phyloP scores from a whole-genome alignment of 208 protist genomes.

The Leishmania guyanensis region DNA sequence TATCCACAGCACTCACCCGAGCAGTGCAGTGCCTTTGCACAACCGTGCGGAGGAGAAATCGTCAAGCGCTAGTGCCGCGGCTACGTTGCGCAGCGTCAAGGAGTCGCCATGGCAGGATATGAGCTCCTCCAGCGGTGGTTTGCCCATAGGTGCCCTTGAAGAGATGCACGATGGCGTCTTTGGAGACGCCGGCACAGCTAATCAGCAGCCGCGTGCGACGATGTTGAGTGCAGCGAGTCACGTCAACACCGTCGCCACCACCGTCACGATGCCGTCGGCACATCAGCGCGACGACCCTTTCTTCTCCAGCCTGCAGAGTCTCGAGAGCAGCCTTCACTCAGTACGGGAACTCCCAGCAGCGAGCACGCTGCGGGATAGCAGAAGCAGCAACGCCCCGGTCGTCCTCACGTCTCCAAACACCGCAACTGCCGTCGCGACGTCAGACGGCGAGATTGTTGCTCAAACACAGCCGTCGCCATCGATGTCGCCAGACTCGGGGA shows the following conservation, averaged over 20 bases:
- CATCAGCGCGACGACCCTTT: not conserved
- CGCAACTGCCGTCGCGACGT: not conserved
- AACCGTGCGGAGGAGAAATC: not conserved
- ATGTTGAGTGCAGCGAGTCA: not conserved
- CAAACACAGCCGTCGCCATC: not conserved
- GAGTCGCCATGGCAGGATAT: not conserved
- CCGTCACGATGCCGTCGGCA: not conserved
- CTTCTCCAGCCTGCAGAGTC: slow-evolving; percentile 9
- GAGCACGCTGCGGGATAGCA: not conserved
- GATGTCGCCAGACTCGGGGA: not conserved
- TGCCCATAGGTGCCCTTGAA: not conserved
- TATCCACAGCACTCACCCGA: not conserved
- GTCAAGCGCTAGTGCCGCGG: not conserved
- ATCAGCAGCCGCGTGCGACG: not conserved
- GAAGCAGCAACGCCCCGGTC: not conserved
- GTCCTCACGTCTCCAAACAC: not conserved
- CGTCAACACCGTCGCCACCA: not conserved
- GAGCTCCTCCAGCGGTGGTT: not conserved
- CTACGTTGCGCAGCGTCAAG: not conserved
- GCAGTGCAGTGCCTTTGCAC: not conserved
- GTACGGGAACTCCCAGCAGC: not conserved
- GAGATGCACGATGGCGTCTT: not conserved
- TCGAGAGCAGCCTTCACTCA: slow-evolving; percentile 13
- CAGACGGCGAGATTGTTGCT: not conserved
- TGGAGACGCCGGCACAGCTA: not conserved